Conservation (phyloP, 2,329 filamentous ascomycete genomes). For the Aspergillus sp. region DNA sequence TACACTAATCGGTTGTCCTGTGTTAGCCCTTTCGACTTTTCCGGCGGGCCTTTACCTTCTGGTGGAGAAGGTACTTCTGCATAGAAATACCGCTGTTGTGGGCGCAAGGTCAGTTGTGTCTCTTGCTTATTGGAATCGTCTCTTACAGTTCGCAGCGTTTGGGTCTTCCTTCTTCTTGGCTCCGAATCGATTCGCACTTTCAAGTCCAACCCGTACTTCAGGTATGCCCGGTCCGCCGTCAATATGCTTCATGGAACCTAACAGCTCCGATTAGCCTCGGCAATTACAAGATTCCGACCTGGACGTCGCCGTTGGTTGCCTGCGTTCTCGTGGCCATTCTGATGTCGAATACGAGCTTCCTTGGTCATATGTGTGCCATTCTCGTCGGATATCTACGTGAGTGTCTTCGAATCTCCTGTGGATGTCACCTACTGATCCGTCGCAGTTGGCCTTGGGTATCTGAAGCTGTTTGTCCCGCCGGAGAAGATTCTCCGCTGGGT, state of each 20-base stretch:
- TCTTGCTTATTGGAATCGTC: neutral
- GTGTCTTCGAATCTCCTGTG: slow-evolving; percentile 28
- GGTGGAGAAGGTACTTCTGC: slow-evolving; percentile 70
- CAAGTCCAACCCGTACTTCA: slow-evolving; percentile 74
- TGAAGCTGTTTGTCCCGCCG: slow-evolving; percentile 84
- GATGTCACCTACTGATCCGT: slow-evolving; percentile 4
- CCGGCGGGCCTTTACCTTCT: slow-evolving; percentile 79
- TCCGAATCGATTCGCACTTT: slow-evolving; percentile 85
- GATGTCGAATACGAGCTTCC: slow-evolving; percentile 74
- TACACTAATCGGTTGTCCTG: slow-evolving; percentile 16
- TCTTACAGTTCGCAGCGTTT: slow-evolving; percentile 60
- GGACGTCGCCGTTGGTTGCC: slow-evolving; percentile 80
- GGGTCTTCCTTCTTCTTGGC: slow-evolving; percentile 85
- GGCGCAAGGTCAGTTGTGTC: slow-evolving; percentile 68
- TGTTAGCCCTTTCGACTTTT: slow-evolving; percentile 71
- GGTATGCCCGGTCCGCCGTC: slow-evolving; percentile 33
- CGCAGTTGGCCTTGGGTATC: slow-evolving; percentile 76
- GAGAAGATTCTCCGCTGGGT: slow-evolving; percentile 86
- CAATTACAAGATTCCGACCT: slow-evolving; percentile 78
- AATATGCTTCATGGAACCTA: neutral
- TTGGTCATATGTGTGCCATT: slow-evolving; percentile 85
- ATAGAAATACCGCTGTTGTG: slow-evolving; percentile 69
- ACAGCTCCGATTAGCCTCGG: slow-evolving; percentile 42
- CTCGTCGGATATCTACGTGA: slow-evolving; percentile 80
- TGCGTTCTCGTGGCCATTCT: slow-evolving; percentile 73